Base-by-base conservation (phyloP, 2,329 filamentous ascomycete genomes). In the Penicillium corylophilum region DNA sequence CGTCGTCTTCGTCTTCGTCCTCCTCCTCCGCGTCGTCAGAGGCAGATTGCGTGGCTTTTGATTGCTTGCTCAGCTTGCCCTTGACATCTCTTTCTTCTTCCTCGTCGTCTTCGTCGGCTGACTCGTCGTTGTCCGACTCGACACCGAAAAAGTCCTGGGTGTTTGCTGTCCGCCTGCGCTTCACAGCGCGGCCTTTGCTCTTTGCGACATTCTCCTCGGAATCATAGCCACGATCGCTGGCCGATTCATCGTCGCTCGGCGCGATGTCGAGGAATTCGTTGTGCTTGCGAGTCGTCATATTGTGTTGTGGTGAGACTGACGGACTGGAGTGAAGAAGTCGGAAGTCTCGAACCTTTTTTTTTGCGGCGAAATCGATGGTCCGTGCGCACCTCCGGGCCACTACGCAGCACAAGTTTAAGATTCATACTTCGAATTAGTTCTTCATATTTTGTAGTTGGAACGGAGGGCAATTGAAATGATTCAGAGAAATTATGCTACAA, bases 61-160 rank as follows among this genome's bases (percentile, higher is more conserved):
- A 41, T 50, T 33, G 35, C 36, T 48, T 56, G 56, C 39, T 33
- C 24, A n/a, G 43, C 50, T 59, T 63, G 41, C 47, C 58, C 55
- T 57, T 66, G 24, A 31, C 45, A 56, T 50, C 45, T 48, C 59
- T 9, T 0, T 18, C 46, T 18, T 51, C 53, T 23, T 56, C 55
- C 3, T 54, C 51, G 10, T 60, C 50, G 2, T 56, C 50, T 9
- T 55, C 54, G 2, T 54, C 55, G 12, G 52, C 59, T 12, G 48
- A 53, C 15, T 63, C 61, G 71, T 65, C 62, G 72, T 86, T 47
- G 72, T 87, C 57, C 60, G 78, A 60, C 31, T 75, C 83, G 62
- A 83, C 51, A 18, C 39, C 54, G 50, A 60, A 59, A 45, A 55
- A 55, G 38, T 62, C 59, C 33, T 59, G 56, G 20, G 41, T 54